Percentiles rank a stretch among this genome's conserved stretches.
These are phyloP conservation scores for Pleurotus djamor DNA, from an alignment of 768 basidiomycete species.

Conservation along the genomic window DNA sequence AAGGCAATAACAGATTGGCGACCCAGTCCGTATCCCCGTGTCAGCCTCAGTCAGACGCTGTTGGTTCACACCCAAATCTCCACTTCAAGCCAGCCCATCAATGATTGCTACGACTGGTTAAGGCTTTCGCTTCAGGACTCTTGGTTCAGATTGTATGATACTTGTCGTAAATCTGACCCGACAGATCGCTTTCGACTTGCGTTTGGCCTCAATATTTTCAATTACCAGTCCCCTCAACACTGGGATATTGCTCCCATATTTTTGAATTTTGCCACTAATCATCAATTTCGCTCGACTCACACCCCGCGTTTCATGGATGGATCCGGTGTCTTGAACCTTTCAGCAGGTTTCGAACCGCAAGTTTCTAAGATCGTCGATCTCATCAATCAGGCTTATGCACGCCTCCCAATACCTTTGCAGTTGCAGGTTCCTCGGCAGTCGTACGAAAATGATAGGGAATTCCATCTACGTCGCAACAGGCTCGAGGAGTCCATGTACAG, in stretches of 20 bases:
- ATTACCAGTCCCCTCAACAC: slow-evolving; percentile 16
- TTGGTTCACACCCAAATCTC: background rate
- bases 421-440: background rate
- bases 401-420: background rate
- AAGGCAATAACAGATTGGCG: slow-evolving; percentile 10
- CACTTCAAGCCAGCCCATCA: background rate
- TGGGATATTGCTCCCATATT: slow-evolving; percentile 20
- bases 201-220: slow-evolving; percentile 29
- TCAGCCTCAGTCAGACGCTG: slow-evolving; percentile 2
- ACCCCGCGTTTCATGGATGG: slow-evolving; percentile 13
- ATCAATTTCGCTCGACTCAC: slow-evolving; percentile 8
- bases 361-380: slow-evolving; percentile 7
- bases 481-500: background rate
- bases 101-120: slow-evolving; percentile 21
- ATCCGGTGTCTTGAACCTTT: slow-evolving; percentile 13
- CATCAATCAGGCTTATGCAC: background rate
- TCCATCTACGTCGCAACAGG: slow-evolving; percentile 3
- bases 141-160: slow-evolving; percentile 26
- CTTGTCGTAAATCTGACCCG: slow-evolving; percentile 13
- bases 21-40: slow-evolving; percentile 6
- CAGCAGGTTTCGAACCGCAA: slow-evolving; percentile 15
- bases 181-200: slow-evolving; percentile 16
- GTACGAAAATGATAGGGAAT: slow-evolving; percentile 4
- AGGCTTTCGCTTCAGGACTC: slow-evolving; percentile 10
- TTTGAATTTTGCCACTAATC: slow-evolving; percentile 26